Evolutionary conservation across 2,329 filamentous ascomycete species (phyloP), one percentile per base, ranked within the genome.

Genomic region (Curvularia eragrostidis): DNA sequence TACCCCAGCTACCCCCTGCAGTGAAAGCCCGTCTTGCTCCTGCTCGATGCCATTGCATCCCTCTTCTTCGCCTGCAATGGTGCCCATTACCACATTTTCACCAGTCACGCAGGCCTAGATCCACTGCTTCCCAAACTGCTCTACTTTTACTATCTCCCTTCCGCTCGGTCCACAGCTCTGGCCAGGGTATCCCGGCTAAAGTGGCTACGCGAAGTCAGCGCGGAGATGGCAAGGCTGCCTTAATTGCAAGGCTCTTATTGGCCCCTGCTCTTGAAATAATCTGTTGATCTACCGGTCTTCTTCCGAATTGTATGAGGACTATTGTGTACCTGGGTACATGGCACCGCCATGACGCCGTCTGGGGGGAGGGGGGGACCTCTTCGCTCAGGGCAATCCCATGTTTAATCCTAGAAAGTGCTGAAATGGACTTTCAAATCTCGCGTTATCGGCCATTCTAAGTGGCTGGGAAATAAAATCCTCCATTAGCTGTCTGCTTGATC

Each of bases 121-220:
- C 34, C 19, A 48, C 21, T 28, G 7, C 47, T 28, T 24, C n/a
- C 10, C 5, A 38, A 48, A 15, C 32, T 21, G 47, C 39, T 48
- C 23, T 13, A n/a, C n/a, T n/a, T n/a, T n/a, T n/a, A n/a, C n/a
- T n/a, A 18, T 38, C 32, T 23, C 23, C 23, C 28, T 26, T 12
- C 32, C 21, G 47, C 47, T 48, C 32, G 38, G 49, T 41, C 42
- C 43, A 46, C 34, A 36, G 44, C 42, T 32, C 26, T 47, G 21
- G 38, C 51, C 43, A 61, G 48, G 43, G 47, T 59, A 34, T 60
- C 61, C 59, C 62, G 65, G 68, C 58, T 71, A 70, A 71, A 69
- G 46, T 56, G 36, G 46, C 24, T 47, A 47, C 21, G 55, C 36
- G 28, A 36, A 19, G 21, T 52, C 59, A 62, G 52, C 24, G 61